phyloP scores from a whole-genome alignment of 148 eudicot genomes.

The Rhododendron griersonianum region DNA sequence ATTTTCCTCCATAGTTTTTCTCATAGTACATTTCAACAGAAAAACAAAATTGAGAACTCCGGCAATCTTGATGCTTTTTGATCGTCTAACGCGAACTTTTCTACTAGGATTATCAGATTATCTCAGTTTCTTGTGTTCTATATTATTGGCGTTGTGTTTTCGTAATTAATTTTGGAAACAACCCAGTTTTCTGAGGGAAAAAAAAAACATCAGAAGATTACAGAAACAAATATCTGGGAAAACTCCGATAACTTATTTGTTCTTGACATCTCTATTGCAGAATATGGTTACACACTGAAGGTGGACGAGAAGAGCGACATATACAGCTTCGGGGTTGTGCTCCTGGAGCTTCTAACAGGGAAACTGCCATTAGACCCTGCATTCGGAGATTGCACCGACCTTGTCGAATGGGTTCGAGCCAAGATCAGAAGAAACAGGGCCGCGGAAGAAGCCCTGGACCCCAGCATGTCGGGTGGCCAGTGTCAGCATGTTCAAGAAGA shows the following conservation, averaged over 20 bases:
- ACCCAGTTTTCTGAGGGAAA: too few species aligned
- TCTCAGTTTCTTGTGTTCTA: not conserved
- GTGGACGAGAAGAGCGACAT: slow-evolving; percentile 89
- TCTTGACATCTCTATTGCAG: slow-evolving; percentile 32
- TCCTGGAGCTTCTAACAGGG: slow-evolving; percentile 82
- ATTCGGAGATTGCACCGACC: slow-evolving; percentile 65
- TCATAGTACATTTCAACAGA: not conserved
- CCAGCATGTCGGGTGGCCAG: slow-evolving; percentile 38
- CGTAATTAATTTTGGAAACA: too few species aligned
- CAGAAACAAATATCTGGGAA: not conserved
- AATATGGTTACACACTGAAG: slow-evolving; percentile 84
- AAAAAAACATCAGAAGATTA: not conserved
- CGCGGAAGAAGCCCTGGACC: slow-evolving; percentile 61
- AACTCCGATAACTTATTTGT: not conserved
- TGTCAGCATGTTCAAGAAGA: slow-evolving; percentile 79
- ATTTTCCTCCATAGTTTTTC: not conserved
- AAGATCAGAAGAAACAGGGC: slow-evolving; percentile 47
- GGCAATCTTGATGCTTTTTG: not conserved
- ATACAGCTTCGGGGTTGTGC: slow-evolving; percentile 92
- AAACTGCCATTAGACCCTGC: slow-evolving; percentile 53
- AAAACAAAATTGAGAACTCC: not conserved
- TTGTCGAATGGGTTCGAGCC: slow-evolving; percentile 65
- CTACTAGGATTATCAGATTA: not conserved
- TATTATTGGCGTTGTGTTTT: too few species aligned
- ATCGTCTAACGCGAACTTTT: not conserved